A percentile compares a stretch with the other conserved stretches of the same genome.
These are phyloP conservation scores for Diaporthe velutina DNA, from an alignment of 2,329 filamentous ascomycete species.

Conservation along the genomic window DNA sequence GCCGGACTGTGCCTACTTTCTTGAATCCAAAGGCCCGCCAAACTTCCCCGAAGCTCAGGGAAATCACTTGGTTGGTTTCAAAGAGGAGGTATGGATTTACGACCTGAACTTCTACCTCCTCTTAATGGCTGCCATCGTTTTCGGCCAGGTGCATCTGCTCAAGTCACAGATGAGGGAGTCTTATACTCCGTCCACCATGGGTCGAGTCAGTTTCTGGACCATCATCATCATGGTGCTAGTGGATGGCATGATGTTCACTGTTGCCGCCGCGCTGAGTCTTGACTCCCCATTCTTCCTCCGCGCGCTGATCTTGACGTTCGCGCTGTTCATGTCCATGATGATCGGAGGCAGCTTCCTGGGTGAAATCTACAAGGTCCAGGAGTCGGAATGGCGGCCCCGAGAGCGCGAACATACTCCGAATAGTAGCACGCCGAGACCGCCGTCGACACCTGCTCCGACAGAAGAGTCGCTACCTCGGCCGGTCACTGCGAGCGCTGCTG, in stretches of 20 bases:
- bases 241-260: constrained; percentile 70
- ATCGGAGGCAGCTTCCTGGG: constrained; percentile 70
- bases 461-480: constrained; percentile 55
- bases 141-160: constrained; percentile 72
- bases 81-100: constrained; percentile 70
- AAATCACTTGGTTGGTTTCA: constrained; percentile 70
- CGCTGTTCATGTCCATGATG: constrained; percentile 67
- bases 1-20: constrained; percentile 76
- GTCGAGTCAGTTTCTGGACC: constrained; percentile 75
- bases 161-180: constrained; percentile 76
- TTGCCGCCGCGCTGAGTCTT: constrained; percentile 68
- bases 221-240: constrained; percentile 72
- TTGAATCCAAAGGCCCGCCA: constrained; percentile 75
- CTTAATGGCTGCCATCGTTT: constrained; percentile 66
- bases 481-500: constrained; percentile 50
- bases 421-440: constrained; percentile 43
- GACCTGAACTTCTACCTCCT: constrained; percentile 72
- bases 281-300: constrained; percentile 70
- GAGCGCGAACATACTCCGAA: constrained; percentile 49
- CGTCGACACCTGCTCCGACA: constrained; percentile 44
- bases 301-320: constrained; percentile 66
- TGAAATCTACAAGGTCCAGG: constrained; percentile 73
- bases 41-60: constrained; percentile 63
- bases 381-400: constrained; percentile 65
- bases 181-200: constrained; percentile 76